These are phyloP conservation scores for Alternaria burnsii DNA, from an alignment of 2,329 filamentous ascomycete genomes.

Conservation along the genomic window DNA sequence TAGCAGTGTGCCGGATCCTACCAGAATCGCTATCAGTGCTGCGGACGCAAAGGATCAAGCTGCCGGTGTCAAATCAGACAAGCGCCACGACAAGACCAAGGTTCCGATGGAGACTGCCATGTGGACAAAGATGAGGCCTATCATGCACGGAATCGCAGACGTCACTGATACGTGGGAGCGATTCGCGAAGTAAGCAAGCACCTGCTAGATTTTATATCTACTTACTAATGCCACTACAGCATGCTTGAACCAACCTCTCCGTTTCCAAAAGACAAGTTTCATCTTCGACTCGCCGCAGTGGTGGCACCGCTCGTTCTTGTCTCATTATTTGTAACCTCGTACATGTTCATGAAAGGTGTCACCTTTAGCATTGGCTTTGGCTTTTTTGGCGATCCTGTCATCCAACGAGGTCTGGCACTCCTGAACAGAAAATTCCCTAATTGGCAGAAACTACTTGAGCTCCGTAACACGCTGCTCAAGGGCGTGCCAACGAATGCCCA, in stretches of 20 bases:
- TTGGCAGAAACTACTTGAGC: conserved; percentile 78
- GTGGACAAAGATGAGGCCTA: conserved; percentile 76
- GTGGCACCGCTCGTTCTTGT: conserved; percentile 55
- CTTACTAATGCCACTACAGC: conserved; percentile 28
- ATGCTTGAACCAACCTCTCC: conserved; percentile 60
- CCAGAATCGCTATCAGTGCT: conserved; percentile 62
- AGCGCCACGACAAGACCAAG: conserved; percentile 77
- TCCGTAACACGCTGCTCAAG: conserved; percentile 79
- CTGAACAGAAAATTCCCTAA: conserved; percentile 70
- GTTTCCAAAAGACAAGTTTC: conserved; percentile 56
- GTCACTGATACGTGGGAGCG: conserved; percentile 70
- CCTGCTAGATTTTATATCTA: not conserved
- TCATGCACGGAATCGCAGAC: conserved; percentile 72
- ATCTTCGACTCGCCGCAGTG: conserved; percentile 57
- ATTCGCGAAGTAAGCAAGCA: conserved; percentile 63
- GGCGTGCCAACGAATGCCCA: conserved; percentile 89
- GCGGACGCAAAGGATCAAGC: conserved; percentile 64
- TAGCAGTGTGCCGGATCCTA: conserved; percentile 69
- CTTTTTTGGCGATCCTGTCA: conserved; percentile 82
- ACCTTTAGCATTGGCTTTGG: conserved; percentile 75
- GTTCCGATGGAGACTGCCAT: conserved; percentile 79
- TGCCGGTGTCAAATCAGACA: conserved; percentile 59
- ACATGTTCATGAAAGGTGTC: conserved; percentile 67
- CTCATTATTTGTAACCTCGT: conserved; percentile 58
- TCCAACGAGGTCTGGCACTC: conserved; percentile 66